Evolutionary conservation across 768 basidiomycete species (phyloP).

Genomic region (Botryobasidium botryosum): DNA sequence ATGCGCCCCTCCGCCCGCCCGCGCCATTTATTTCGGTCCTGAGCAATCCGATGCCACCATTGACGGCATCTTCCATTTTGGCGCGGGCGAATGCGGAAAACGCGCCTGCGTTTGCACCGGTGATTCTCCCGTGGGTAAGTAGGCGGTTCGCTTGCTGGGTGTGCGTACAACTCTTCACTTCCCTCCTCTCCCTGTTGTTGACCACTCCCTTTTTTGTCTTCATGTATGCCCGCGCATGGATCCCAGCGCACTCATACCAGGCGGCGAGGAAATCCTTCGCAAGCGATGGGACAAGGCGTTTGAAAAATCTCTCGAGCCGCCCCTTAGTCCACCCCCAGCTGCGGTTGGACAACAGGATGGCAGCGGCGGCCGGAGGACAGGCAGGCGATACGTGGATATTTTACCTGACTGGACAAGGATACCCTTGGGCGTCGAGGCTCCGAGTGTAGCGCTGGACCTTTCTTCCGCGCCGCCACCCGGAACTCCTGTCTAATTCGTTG

Average conservation of each 20-base stretch:
- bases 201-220: conserved; percentile 4
- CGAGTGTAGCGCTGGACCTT: no score
- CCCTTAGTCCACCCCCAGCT: no score
- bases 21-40: conserved; percentile 59
- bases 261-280: conserved; percentile 61
- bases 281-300: conserved; percentile 71
- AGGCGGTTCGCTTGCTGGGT: conserved; percentile 87
- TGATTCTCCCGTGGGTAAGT: conserved; percentile 79
- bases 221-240: conserved; percentile 2
- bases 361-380: no score
- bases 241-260: conserved; percentile 70
- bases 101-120: conserved; percentile 75
- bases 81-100: conserved; percentile 53
- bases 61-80: conserved; percentile 29
- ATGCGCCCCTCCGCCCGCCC: conserved; percentile 52
- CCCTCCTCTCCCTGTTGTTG: not conserved
- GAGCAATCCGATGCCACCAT: conserved; percentile 59
- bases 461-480: no score
- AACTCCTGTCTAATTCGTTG: no score
- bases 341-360: no score
- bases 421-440: conserved; percentile 45
- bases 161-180: conserved; percentile 15
- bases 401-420: conserved; percentile 74
- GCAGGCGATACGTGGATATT: no score
- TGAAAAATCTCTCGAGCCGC: no score